Base-by-base conservation (phyloP, 805 yeast species). In the Saturnispora gosingensis region DNA sequence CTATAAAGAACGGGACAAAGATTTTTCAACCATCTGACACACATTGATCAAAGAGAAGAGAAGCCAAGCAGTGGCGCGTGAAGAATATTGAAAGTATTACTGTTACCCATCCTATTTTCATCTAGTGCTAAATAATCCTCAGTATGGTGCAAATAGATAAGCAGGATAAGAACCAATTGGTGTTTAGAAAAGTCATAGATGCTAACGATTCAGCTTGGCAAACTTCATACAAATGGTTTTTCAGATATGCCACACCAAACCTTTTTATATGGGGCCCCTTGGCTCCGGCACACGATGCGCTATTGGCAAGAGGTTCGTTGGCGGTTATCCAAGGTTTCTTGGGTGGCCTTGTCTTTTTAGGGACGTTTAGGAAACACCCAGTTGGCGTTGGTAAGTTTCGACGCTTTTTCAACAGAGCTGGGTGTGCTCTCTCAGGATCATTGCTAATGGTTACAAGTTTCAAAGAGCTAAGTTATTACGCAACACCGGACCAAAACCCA, bases 221-320 rank as follows among this genome's bases (percentile, higher is more conserved):
- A 27, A 54, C 54, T 1, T n/a, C 46, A n/a, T 53, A 53, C 44
- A 64, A 65, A 42, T 55, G 53, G 24, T 52, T 53, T 34, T 63
- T 59, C 52, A 53, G 69, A 36, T 65, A 63, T 47, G 56, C 68
- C 10, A 48, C 61, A 4, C 67, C 68, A 18, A 58, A 59, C 27
- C 54, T 66, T 15, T 50, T 59, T 18, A 45, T 67, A 8, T 64
- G 65, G 63, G 69, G 70, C 3, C 68, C 70, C 1, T 51, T 67
- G 28, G 68, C 66, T 8, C 71, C 71, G 2, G 68, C 70, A 6
- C 67, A 65, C 38, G 72, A 68, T 56, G 64, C 66, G 10, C 45
- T 60, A 20, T 20, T 54, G 2, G 56, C 65, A 25, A 55, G 71
- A 34, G 53, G 56, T 5, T 30, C 59, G 0, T 43, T 68, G 54